A percentile compares a stretch with the other conserved stretches of the same genome.
These are phyloP conservation scores for Heterobasidion irregulare DNA, from an alignment of 1,284 basidiomycete genomes.

Conservation along the genomic window DNA sequence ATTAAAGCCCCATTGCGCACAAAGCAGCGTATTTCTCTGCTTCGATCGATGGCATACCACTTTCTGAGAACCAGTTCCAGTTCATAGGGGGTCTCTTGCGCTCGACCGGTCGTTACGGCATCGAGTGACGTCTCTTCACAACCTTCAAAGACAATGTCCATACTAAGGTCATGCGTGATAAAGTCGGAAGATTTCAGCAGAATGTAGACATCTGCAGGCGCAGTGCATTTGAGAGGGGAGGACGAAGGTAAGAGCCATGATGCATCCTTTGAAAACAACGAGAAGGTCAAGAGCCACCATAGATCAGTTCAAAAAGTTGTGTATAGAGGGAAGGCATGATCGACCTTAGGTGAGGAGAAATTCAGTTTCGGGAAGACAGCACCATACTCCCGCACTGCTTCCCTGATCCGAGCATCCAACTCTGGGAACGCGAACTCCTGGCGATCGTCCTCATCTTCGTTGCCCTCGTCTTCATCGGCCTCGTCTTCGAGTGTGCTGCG, in stretches of 20 bases:
- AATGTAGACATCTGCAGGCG: conserved; percentile 87
- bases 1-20: conserved; percentile 63
- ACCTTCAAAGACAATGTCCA: conserved; percentile 53
- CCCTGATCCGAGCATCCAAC: conserved; percentile 68
- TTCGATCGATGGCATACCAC: conserved; percentile 82
- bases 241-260: conserved; percentile 88
- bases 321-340: conserved; percentile 11
- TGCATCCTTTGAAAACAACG: conserved; percentile 57
- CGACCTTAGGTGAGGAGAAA: conserved; percentile 83
- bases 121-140: conserved; percentile 23
- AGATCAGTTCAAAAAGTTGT: neutral
- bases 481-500: conserved; percentile 55
- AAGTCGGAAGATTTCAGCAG: conserved; percentile 93
- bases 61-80: conserved; percentile 89
- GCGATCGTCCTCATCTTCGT: conserved; percentile 22
- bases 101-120: too few relatives aligned
- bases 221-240: conserved; percentile 79
- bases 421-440: conserved; percentile 61
- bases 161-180: conserved; percentile 70
- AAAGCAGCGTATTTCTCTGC: conserved; percentile 84
- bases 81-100: conserved; percentile 15
- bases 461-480: conserved; percentile 26
- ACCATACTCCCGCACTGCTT: conserved; percentile 62
- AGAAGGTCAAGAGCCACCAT: neutral
- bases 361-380: conserved; percentile 95